Evolutionary conservation across 2,329 filamentous ascomycete species (phyloP).

Genomic region (Sphaerulina musiva): DNA sequence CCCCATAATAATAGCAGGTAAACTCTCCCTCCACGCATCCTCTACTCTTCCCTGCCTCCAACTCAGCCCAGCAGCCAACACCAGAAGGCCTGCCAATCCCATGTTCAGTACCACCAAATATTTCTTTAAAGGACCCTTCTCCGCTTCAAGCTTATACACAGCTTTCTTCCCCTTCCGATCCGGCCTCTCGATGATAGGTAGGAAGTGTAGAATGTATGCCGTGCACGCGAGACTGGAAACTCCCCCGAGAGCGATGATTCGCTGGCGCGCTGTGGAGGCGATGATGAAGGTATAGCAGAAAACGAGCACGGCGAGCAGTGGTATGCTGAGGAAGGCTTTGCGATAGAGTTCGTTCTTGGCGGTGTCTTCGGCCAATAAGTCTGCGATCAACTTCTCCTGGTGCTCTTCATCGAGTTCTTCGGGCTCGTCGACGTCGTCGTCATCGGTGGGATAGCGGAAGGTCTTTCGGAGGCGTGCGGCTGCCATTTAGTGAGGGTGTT

Average conservation of each 20-base stretch:
- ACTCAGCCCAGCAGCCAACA: conserved; percentile 41
- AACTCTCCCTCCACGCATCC: conserved; percentile 34
- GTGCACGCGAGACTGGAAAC: conserved; percentile 59
- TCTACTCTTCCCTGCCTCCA: conserved; percentile 28
- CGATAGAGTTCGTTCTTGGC: conserved; percentile 33
- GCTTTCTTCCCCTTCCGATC: conserved; percentile 35
- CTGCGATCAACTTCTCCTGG: conserved; percentile 59
- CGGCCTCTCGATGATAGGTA: conserved; percentile 44
- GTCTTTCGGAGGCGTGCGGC: conserved; percentile 55
- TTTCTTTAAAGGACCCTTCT: conserved; percentile 46
- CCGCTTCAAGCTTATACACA: conserved; percentile 27
- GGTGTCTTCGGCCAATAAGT: conserved; percentile 50
- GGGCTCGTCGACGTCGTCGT: conserved; percentile 45
- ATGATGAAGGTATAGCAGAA: conserved; percentile 48
- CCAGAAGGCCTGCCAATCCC: conserved; percentile 50
- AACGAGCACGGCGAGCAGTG: conserved; percentile 50
- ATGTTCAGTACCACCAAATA: conserved; percentile 58
- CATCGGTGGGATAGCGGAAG: conserved; percentile 66
- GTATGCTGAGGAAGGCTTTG: conserved; percentile 53
- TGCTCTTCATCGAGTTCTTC: conserved; percentile 67
- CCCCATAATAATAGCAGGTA: conserved; percentile 51
- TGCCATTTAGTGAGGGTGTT: conserved; percentile 1
- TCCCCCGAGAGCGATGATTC: conserved; percentile 49
- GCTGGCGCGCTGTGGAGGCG: conserved; percentile 33
- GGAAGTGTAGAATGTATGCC: conserved; percentile 49